Evolutionary conservation across 2,329 filamentous ascomycete species (phyloP), one percentile per base, ranked within the genome.

Genomic region (Fusarium bactridioides): DNA sequence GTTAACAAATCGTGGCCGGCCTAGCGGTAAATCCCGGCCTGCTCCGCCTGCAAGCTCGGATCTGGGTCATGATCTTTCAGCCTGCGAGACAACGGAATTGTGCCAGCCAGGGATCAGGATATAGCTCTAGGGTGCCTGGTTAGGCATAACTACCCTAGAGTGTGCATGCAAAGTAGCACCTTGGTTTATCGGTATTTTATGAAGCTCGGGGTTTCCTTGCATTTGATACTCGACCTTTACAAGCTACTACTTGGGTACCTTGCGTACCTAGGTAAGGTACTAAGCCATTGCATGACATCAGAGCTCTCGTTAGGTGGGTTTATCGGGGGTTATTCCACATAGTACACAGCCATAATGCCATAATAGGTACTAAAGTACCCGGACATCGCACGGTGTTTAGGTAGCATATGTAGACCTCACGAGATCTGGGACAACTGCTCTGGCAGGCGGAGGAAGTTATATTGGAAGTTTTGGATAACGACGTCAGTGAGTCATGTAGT

Each of bases 11-110:
- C 43, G 15, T 47, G 45, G 48, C 29, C 33, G 13, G 47, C 47
- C 27, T 41, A 38, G 67, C 75, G 74, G 75, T 64, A 76, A 77
- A 74, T 76, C 75, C 75, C 75, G 75, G 67, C 54, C 47, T 29
- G 51, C 55, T 72, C 69, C 67, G 71, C 72, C 29, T 68, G 27
- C 40, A 47, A 70, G 64, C 64, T 74, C 64, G 64, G 72, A 70
- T 73, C 74, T 74, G 41, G 53, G 55, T 54, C 19, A 50, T 60
- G 55, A 35, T 56, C 48, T 50, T 50, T 58, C 41, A 69, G 63
- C 71, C 70, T 77, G 67, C 75, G 48, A 61, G 67, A 61, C 58
- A 54, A 38, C 53, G 63, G 65, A 59, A 74, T 72, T 67, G 50
- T 43, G 56, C 29, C 43, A 62, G 27, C 67, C 48, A 62, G 62